Evolutionary conservation across 768 basidiomycete genomes (phyloP), one percentile per base, ranked within the genome.

Genomic region (Boletus rubropictus): DNA sequence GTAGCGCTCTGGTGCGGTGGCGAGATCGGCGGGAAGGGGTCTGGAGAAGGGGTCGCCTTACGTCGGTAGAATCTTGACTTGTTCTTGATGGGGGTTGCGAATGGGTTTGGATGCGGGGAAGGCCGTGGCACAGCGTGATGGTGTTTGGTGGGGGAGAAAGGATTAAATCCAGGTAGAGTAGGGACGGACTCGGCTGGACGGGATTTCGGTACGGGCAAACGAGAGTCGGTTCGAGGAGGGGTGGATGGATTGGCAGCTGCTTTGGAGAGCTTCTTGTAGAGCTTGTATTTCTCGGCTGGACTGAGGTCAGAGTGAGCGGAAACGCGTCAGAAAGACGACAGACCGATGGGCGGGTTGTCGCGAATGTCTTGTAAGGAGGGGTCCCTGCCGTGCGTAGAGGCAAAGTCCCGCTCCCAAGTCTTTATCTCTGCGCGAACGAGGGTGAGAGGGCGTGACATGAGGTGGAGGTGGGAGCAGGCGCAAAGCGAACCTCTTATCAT

Each of bases 181-280:
- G 74, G 71, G 14, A 79, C 74, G 42, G 74, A 54, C 52, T 76
- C 74, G 33, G 79, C 65, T 10, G 71, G 58, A 49, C 81, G 83
- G n/a, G 79, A 62, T 49, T 70, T 74, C 9, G 76, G 70, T 20
- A 77, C 41, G 70, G 68, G 43, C 62, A 69, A 53, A 40, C 52
- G 52, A 36, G 48, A n/a, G 5, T 44, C 50, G 18, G 65, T 48
- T 34, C 62, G 60, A 39, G 70, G 67, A 28, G 67, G 70, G 5
- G 68, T 71, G 29, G 66, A 56, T 11, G 67, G 52, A 49, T 51
- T 48, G 42, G 61, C 35, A 0, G 67, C 55, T 21, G 64, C 61
- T 54, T 84, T 89, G 46, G 75, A 76, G 29, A 89, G 74, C 49
- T 76, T 81, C 74, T 89, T 90, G 74, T 90, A 89, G 25, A 79